Base-by-base conservation (phyloP, 139 green algal genomes). In the Desmodesmus armatus region DNA sequence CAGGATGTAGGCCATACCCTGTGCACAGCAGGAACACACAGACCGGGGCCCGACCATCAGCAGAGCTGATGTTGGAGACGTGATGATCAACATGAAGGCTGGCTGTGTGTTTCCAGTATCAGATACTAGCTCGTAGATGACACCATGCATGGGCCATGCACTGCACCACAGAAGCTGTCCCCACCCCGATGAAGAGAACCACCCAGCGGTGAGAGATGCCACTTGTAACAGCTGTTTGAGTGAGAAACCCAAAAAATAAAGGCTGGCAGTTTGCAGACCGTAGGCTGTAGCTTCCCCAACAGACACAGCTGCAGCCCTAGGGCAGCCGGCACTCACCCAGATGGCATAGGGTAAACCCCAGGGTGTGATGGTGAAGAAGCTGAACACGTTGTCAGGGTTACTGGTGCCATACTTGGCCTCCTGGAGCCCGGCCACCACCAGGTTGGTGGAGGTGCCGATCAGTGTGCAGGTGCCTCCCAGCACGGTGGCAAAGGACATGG, bases 361-460 rank as follows among this genome's bases (percentile, higher is more conserved):
- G 3, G 89, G 91, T 6, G 90, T 82, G 71, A 95, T 93, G 49
- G 90, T 83, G 71, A 94, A 94, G 55, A 94, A 91, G 19, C 49
- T 35, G 39, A 86, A 86, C 0, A 86, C 69, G 5, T 66, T 65
- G 3, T 27, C 15, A 9, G 67, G 67, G 67, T 71, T 33, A 1
- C 47, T 72, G 25, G 23, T 7, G 9, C 69, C 80, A 41, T 71
- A 82, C 67, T 58, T 79, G 35, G 80, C 71, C 80, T 79, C 44
- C 71, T 92, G 88, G 35, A 90, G 62, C 9, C 92, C 92, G n/a
- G 81, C 66, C 17, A 97, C 90, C 51, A 98, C 93, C 40, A 98
- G 90, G 88, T 98, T 98, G 44, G 95, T 97, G 44, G 88, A 93
- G 4, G 94, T 95, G 27, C 94, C 94, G 40, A 98, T 98, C 15